Conservation (phyloP, 768 basidiomycete species). For the Lactifluus rugatus region DNA sequence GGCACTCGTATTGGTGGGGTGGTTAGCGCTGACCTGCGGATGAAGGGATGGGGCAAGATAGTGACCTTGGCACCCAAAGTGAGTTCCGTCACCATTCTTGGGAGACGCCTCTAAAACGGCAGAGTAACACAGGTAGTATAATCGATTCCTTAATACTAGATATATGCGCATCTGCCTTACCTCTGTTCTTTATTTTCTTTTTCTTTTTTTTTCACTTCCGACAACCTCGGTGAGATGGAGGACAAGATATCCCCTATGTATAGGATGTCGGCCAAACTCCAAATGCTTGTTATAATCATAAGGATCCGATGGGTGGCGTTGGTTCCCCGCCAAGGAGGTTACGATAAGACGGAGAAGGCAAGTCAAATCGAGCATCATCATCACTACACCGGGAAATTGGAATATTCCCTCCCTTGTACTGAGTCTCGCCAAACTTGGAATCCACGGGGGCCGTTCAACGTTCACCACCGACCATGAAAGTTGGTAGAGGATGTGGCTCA, state of each 20-base stretch:
- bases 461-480: neutral
- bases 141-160: neutral
- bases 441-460: neutral
- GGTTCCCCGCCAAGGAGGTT: neutral
- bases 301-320: conserved; percentile 1
- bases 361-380: neutral
- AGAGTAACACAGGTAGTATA: conserved; percentile 5
- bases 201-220: conserved; percentile 2
- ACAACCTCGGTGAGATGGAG: neutral
- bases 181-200: neutral
- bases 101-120: neutral
- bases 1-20: conserved; percentile 92
- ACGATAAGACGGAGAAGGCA: neutral
- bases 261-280: neutral
- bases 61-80: conserved; percentile 89
- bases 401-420: neutral
- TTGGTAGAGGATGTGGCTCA: neutral
- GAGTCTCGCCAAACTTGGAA: neutral
- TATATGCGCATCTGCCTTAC: too few relatives aligned
- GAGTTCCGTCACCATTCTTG: conserved; percentile 8
- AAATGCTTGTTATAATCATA: neutral
- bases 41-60: conserved; percentile 94
- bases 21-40: conserved; percentile 81
- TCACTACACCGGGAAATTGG: conserved; percentile 2
- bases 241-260: neutral